Base-by-base conservation (phyloP, 352 stramenopile species). In the Phytophthora ohioensis region DNA sequence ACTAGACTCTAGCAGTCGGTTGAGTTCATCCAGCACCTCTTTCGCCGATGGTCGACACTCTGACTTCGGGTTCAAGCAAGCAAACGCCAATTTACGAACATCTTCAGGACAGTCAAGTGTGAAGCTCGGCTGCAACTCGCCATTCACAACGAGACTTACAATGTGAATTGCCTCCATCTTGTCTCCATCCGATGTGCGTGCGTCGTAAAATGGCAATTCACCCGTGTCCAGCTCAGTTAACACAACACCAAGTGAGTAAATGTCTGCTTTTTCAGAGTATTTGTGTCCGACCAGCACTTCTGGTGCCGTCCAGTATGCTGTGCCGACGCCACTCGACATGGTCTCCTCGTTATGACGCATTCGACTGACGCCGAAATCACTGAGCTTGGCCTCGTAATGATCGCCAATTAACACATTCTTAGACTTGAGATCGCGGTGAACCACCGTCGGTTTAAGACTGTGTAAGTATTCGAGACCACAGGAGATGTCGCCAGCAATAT, bases 21-120 rank as follows among this genome's bases (percentile, higher is more conserved):
- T 65, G 27, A 73, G 57, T 46, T 76, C 69, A 13, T 54, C 34
- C 38, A 81, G 51, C 36, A 83, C 62, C 13, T 81, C 71, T 54
- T 63, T 64, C 1, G 73, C 62, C 2, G 77, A 70, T 6, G 79
- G 77, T 49, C 79, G 67, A 30, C 36, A 27, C 31, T 70, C 57
- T 3, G 77, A 63, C 21, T 78, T 68, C 2, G 64, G 52, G 3
- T 69, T 54, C 3, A 69, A 49, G 7, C 61, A 69, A 1, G 42
- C 41, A 12, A 62, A 35, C 7, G 61, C 51, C 15, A 69, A 30
- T 34, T 51, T 54, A 12, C 51, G 61, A 11, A 69, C 34, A n/a
- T 63, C 42, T 32, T 57, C 51, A 11, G 61, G 61, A 31, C 61
- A 63, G 7, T 63, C 61, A 7, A 51, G n/a, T 6, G 51, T 51